phyloP scores from a whole-genome alignment of 768 basidiomycete genomes.

The Strobilomyces confusus region DNA sequence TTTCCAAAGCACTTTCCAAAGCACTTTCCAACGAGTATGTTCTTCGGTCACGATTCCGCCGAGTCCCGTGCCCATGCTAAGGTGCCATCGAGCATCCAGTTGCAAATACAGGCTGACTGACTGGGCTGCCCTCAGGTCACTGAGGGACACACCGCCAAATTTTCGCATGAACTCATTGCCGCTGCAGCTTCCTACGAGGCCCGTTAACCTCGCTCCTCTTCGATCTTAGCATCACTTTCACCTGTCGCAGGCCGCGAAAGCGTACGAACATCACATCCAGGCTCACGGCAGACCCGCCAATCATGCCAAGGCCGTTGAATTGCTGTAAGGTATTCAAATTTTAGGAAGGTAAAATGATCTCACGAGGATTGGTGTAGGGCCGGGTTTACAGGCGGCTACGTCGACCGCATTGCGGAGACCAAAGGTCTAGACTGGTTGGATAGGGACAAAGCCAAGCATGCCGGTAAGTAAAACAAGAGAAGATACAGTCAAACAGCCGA shows the following conservation, averaged over 20 bases:
- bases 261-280: conserved; percentile 23
- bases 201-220: neutral
- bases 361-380: conserved; percentile 16
- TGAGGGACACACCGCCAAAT: conserved; percentile 16
- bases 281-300: conserved; percentile 20
- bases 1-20: neutral
- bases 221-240: neutral
- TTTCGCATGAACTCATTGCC: conserved; percentile 27
- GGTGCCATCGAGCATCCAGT: neutral
- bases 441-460: conserved; percentile 17
- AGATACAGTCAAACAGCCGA: neutral
- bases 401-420: conserved; percentile 26
- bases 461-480: conserved; percentile 14
- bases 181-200: conserved; percentile 29
- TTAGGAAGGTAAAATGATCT: neutral
- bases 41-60: conserved; percentile 19
- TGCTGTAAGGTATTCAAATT: conserved; percentile 18
- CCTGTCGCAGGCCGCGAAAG: conserved; percentile 25
- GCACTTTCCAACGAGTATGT: conserved; percentile 14
- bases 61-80: conserved; percentile 24
- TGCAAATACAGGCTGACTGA: neutral
- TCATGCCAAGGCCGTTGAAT: conserved; percentile 20
- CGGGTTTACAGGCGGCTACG: conserved; percentile 21
- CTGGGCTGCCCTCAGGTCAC: conserved; percentile 9
- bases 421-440: conserved; percentile 22